Evolutionary conservation across 192 early-diverging fungal species (phyloP), one percentile per base, ranked within the genome.

Genomic region (Helicostylum pulchrum): DNA sequence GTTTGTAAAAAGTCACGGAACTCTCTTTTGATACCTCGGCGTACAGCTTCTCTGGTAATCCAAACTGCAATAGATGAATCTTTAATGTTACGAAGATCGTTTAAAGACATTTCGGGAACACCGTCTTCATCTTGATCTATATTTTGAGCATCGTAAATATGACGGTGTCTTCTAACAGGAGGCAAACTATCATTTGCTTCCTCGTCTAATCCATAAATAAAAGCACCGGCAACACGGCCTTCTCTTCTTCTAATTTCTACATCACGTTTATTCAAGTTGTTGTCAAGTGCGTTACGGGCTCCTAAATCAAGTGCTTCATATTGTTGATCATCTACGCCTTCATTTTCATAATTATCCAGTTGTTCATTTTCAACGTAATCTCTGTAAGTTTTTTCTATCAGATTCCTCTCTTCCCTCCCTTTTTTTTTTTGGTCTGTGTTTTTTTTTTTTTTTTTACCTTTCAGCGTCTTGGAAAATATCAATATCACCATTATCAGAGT

Each of bases 1-100:
- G 90, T 91, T 12, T 90, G 82, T 44, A 99, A 76, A 69, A 99
- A 99, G 57, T 88, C 83, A 21, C 86, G 83, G 79, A 99, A 97
- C 69, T 96, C 92, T 39, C 88, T 78, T 59, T 85, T 83, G 36
- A 97, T 93, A 10, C 91, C 87, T 64, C 87, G 85, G 3, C 93
- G 85, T 3, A 92, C 88, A 2, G 88, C 90, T 31, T 94, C 85
- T 83, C 92, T 86, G 54, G 80, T 83, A 20, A 99, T 87, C 85
- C 89, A 99, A 23, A 94, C 95, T 26, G 80, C 80, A 42, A 97
- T 85, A 10, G 88, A 76, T 17, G 87, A 71, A 14, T 91, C 92
- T 61, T 93, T 90, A 65, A 96, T 85, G 66, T 95, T 92, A 44
- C 80, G 74, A 61, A 99, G 77, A 48, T 90, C 89, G 47, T 92